Evolutionary conservation across 2,329 filamentous ascomycete species (phyloP).

Genomic region (Pyrenophora tritici-repentis): DNA sequence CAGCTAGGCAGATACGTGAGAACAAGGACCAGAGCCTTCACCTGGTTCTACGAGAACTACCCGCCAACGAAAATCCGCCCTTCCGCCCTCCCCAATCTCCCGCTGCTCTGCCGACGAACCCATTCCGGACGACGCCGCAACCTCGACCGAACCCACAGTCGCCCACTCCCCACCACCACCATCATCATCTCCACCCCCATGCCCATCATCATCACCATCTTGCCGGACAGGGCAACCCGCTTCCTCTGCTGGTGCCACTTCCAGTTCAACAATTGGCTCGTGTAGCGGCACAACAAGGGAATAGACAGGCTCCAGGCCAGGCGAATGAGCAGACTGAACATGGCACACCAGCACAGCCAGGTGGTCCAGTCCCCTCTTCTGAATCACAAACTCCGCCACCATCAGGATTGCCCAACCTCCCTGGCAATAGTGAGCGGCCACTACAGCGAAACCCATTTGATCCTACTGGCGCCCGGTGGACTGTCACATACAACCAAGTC

Average conservation of each 20-base stretch:
- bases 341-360: conserved; percentile 12
- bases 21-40: conserved; percentile 46
- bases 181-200: conserved; percentile 13
- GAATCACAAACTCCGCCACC: conserved; percentile 1
- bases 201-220: conserved; percentile 23
- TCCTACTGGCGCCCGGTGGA: conserved; percentile 59
- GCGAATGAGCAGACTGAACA: conserved; percentile 7
- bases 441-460: conserved; percentile 57
- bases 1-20: conserved; percentile 39
- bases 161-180: conserved; percentile 21
- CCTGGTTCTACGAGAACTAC: conserved; percentile 45
- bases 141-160: conserved; percentile 39
- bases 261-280: conserved; percentile 34
- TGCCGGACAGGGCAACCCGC: conserved; percentile 16
- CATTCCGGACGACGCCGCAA: conserved; percentile 36
- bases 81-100: conserved; percentile 48
- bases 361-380: conserved; percentile 8
- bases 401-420: conserved; percentile 14
- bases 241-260: conserved; percentile 26
- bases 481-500: conserved; percentile 57
- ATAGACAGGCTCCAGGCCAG: conserved; percentile 6
- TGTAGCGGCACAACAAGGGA: conserved; percentile 18
- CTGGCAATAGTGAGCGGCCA: conserved; percentile 45
- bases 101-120: conserved; percentile 38
- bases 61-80: conserved; percentile 25